Percentiles rank a stretch among this genome's conserved stretches.
phyloP scores from a whole-genome alignment of 305 asterid genomes.

The Nicotiana rustica region DNA sequence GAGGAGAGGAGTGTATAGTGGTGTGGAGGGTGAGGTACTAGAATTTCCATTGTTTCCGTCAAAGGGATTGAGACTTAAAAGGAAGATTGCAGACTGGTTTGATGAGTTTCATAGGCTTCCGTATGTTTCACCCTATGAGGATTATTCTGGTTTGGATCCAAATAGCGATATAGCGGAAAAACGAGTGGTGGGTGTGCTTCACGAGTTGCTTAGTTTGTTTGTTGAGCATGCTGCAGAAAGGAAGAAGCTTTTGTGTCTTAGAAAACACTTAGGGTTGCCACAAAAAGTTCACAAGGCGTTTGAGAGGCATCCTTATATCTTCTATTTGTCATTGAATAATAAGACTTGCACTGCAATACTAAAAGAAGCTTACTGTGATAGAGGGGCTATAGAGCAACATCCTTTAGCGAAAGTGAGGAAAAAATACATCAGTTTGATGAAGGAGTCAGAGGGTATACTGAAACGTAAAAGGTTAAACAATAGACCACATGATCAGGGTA shows the following conservation, averaged over 20 bases:
- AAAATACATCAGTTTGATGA: slow-evolving; percentile 67
- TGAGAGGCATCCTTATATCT: slow-evolving; percentile 81
- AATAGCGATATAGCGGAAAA: slow-evolving; percentile 75
- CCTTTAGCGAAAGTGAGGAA: slow-evolving; percentile 77
- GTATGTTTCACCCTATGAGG: slow-evolving; percentile 75
- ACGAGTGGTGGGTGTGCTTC: slow-evolving; percentile 80
- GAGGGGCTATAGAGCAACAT: slow-evolving; percentile 60
- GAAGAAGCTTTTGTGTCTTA: slow-evolving; percentile 65
- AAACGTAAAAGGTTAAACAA: slow-evolving; percentile 52
- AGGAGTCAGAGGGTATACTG: slow-evolving; percentile 62
- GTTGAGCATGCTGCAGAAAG: slow-evolving; percentile 87
- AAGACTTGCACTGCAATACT: slow-evolving; percentile 81
- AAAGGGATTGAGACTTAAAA: slow-evolving; percentile 80
- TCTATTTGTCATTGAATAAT: slow-evolving; percentile 71
- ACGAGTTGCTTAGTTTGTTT: slow-evolving; percentile 74
- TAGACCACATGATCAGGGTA: slow-evolving; percentile 39
- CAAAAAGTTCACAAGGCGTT: slow-evolving; percentile 88
- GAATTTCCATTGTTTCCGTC: slow-evolving; percentile 81
- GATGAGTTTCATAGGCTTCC: slow-evolving; percentile 75
- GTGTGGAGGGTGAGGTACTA: slow-evolving; percentile 57
- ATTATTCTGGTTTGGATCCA: slow-evolving; percentile 52
- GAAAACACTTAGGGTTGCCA: slow-evolving; percentile 74
- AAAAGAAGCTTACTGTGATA: slow-evolving; percentile 76
- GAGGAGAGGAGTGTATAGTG: slow-evolving; percentile 57
- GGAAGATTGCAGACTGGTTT: slow-evolving; percentile 77